A percentile compares a stretch with the other conserved stretches of the same genome.
Conservation (phyloP, 1,284 basidiomycete species). For the Boletus chippewaensis region DNA sequence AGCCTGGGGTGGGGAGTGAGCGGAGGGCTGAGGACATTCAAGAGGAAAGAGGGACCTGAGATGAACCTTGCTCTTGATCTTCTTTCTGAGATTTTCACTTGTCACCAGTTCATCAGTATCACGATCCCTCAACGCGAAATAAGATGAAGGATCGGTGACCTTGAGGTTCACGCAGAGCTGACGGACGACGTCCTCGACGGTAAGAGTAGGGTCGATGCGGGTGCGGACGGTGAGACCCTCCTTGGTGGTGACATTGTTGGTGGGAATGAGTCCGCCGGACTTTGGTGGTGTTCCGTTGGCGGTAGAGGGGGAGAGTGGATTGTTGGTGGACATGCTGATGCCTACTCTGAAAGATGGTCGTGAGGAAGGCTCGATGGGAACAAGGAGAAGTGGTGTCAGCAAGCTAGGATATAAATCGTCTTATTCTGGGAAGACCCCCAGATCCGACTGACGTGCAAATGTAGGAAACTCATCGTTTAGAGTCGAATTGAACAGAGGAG, state of each 20-base stretch:
- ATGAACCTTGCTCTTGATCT: constrained; percentile 72
- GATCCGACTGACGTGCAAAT: constrained; percentile 56
- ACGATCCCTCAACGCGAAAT: constrained; percentile 80
- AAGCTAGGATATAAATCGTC: constrained; percentile 37
- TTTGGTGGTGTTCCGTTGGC: constrained; percentile 39
- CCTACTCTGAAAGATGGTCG: constrained; percentile 1
- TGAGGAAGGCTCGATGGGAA: constrained; percentile 6
- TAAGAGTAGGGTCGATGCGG: constrained; percentile 72
- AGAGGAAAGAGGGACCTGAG: constrained; percentile 57
- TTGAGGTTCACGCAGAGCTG: constrained; percentile 77
- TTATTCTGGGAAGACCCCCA: constrained; percentile 12
- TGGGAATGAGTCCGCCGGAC: constrained; percentile 53
- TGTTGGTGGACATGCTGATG: constrained; percentile 22
- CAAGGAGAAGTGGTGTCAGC: constrained; percentile 20
- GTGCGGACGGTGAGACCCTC: constrained; percentile 69
- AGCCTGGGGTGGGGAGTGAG: constrained; percentile 42
- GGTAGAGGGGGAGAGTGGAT: constrained; percentile 29
- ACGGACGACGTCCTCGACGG: constrained; percentile 72
- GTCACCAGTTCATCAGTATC: constrained; percentile 88
- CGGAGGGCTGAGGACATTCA: neutral
- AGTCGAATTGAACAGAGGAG: constrained; percentile 3
- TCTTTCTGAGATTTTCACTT: constrained; percentile 78
- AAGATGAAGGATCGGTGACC: constrained; percentile 73
- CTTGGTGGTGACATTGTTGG: constrained; percentile 71
- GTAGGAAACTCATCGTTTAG: constrained; percentile 32